Evolutionary conservation across 805 yeast species (phyloP).

Genomic region (Saccharomyces kudriavzevii): DNA sequence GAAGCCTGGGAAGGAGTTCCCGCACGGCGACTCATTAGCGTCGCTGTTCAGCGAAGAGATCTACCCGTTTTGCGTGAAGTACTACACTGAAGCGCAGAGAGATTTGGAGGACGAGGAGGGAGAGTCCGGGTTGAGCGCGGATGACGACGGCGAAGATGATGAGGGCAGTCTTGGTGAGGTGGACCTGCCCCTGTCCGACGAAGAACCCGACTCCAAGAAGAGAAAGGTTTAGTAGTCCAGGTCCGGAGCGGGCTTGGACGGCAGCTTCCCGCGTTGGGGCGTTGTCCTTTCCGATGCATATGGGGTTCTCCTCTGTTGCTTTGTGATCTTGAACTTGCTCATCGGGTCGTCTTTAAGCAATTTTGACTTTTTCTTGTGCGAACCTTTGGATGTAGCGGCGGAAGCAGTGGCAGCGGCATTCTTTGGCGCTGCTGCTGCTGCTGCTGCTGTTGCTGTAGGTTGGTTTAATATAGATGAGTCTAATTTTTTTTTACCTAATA

Average conservation of each 20-base stretch:
- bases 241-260: neutral
- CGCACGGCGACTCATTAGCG: conserved; percentile 74
- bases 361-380: conserved; percentile 5
- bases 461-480: conserved; percentile 7
- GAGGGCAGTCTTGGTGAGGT: conserved; percentile 11
- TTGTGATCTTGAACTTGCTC: conserved; percentile 13
- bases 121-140: conserved; percentile 22
- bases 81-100: conserved; percentile 65
- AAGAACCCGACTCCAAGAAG: conserved; percentile 1
- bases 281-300: neutral
- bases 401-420: neutral
- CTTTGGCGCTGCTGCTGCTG: neutral
- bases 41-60: conserved; percentile 66
- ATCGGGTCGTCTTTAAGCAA: conserved; percentile 25
- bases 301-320: conserved; percentile 2
- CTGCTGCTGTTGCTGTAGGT: neutral
- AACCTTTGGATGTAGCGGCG: neutral
- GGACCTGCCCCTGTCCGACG: conserved; percentile 5
- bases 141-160: conserved; percentile 34
- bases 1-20: conserved; percentile 68
- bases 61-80: conserved; percentile 77
- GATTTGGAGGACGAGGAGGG: conserved; percentile 50
- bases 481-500: conserved; percentile 17
- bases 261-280: neutral
- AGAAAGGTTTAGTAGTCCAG: conserved; percentile 1